phyloP scores from a whole-genome alignment of 805 yeast genomes.

The Ogataea methanolica region DNA sequence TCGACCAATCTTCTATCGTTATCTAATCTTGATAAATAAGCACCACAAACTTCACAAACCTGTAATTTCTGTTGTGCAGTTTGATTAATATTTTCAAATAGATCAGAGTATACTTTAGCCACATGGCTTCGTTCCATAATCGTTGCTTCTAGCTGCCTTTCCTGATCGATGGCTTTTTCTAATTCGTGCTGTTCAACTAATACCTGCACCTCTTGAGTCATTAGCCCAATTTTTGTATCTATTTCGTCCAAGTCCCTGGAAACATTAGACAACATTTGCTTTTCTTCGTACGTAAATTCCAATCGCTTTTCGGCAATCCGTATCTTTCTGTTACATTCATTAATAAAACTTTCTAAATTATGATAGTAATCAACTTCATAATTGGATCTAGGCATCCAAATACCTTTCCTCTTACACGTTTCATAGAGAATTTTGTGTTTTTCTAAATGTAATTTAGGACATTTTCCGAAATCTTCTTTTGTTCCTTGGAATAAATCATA shows the following conservation, averaged over 20 bases:
- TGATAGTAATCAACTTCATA: slow-evolving; percentile 46
- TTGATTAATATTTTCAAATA: slow-evolving; percentile 73
- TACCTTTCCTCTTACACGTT: slow-evolving; percentile 34
- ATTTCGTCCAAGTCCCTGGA: slow-evolving; percentile 53
- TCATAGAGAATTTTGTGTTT: slow-evolving; percentile 71
- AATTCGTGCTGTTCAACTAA: slow-evolving; percentile 47
- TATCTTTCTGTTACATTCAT: slow-evolving; percentile 64
- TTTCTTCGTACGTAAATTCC: slow-evolving; percentile 66
- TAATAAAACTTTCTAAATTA: slow-evolving; percentile 47
- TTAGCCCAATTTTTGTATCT: slow-evolving; percentile 60
- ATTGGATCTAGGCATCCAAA: slow-evolving; percentile 32
- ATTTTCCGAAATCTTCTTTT: slow-evolving; percentile 75
- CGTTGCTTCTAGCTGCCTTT: slow-evolving; percentile 40
- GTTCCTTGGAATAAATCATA: slow-evolving; percentile 79
- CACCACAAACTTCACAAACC: slow-evolving; percentile 88
- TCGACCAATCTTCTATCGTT: slow-evolving; percentile 85
- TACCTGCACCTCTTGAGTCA: slow-evolving; percentile 59
- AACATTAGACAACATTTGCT: slow-evolving; percentile 20
- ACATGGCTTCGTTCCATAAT: slow-evolving; percentile 45
- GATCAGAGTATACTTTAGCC: slow-evolving; percentile 51
- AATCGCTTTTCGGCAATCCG: slow-evolving; percentile 57
- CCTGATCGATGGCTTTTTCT: slow-evolving; percentile 46
- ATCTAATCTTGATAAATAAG: slow-evolving; percentile 78
- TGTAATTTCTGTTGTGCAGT: slow-evolving; percentile 87
- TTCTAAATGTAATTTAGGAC: slow-evolving; percentile 72